Conservation (phyloP, 75 land plant genomes). For the Cunninghamia lanceolata region DNA sequence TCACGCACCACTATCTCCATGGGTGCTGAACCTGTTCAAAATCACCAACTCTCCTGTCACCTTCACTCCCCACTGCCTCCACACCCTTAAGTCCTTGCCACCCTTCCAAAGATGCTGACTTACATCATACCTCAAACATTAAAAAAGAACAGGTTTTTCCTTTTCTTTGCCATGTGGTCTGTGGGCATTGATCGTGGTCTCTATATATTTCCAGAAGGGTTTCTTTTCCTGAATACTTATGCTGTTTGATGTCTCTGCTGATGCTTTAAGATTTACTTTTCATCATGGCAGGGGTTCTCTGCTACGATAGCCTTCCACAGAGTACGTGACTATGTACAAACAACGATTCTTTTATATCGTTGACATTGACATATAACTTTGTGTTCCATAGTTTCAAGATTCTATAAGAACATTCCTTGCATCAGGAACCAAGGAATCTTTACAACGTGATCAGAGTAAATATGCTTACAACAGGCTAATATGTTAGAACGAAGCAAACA, state of each 20-base stretch:
- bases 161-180: no score
- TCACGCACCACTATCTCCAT: no score
- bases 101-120: no score
- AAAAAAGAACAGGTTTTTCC: no score
- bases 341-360: neutral
- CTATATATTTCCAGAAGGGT: neutral
- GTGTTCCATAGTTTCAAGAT: neutral
- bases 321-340: neutral
- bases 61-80: no score
- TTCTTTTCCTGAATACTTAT: neutral
- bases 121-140: no score
- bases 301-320: neutral
- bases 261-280: neutral
- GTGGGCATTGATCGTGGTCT: no score
- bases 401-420: neutral
- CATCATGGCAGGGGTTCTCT: neutral
- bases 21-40: no score
- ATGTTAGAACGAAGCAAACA: no score
- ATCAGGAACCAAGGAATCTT: neutral
- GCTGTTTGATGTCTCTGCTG: neutral
- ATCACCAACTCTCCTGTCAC: no score
- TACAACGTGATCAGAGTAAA: neutral
- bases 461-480: no score
- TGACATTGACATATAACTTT: neutral
- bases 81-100: no score